Conservation (phyloP, 1,139 yeast genomes). For the Yamadazyma atmosphaerica region DNA sequence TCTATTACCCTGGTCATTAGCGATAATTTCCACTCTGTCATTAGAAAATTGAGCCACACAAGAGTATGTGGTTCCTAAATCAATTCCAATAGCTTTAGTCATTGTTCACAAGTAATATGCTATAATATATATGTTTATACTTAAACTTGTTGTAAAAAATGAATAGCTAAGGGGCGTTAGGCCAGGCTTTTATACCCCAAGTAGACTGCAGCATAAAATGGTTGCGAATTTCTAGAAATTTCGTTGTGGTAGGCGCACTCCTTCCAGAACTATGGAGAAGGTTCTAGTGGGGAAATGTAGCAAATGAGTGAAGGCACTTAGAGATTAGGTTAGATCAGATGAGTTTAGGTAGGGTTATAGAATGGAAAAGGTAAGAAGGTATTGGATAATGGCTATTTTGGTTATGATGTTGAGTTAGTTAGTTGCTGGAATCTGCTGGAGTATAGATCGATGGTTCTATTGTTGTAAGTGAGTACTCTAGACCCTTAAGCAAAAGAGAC, state of each 20-base stretch:
- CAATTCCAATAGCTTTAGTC: conserved; percentile 77
- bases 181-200: conserved; percentile 7
- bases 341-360: neutral
- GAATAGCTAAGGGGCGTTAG: neutral
- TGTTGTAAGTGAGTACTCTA: too few relatives aligned
- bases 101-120: conserved; percentile 21
- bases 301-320: neutral
- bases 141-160: neutral
- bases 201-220: conserved; percentile 3
- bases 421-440: too few relatives aligned
- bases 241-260: conserved; percentile 6
- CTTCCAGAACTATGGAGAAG: neutral
- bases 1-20: conserved; percentile 72
- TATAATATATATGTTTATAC: neutral
- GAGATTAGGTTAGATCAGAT: too few relatives aligned
- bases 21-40: conserved; percentile 69
- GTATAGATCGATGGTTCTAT: too few relatives aligned
- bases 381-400: neutral
- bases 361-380: neutral
- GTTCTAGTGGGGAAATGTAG: neutral
- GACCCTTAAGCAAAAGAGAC: neutral
- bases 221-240: conserved; percentile 16
- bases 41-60: conserved; percentile 75
- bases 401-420: too few relatives aligned
- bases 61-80: conserved; percentile 79